These are phyloP conservation scores for Ustilago tritici DNA, from an alignment of 1,284 basidiomycete genomes.

Conservation along the genomic window DNA sequence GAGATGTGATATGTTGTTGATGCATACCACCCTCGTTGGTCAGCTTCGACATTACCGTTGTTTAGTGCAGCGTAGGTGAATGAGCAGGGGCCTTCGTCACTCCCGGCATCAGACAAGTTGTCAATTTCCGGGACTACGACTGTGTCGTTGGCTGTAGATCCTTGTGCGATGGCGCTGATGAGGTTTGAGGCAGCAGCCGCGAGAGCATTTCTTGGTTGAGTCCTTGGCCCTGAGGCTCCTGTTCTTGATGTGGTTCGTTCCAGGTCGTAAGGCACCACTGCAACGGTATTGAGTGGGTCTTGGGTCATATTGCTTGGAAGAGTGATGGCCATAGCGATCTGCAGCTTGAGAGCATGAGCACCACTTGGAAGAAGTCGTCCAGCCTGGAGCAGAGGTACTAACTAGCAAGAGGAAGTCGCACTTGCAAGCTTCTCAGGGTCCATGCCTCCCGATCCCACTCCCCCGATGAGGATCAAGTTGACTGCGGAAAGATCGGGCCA, in stretches of 20 bases:
- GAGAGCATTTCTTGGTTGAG: conserved; percentile 13
- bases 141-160: background rate
- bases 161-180: conserved; percentile 45
- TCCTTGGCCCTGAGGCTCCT: background rate
- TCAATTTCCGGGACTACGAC: background rate
- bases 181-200: conserved; percentile 37
- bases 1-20: conserved; percentile 52
- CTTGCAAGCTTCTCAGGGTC: conserved; percentile 16
- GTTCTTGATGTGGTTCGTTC: conserved; percentile 2
- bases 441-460: conserved; percentile 16
- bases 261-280: conserved; percentile 33
- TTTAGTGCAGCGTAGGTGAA: conserved; percentile 35
- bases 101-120: conserved; percentile 5
- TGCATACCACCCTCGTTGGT: conserved; percentile 19
- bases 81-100: conserved; percentile 37
- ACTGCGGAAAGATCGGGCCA: background rate
- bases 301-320: background rate
- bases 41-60: background rate
- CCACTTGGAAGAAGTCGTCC: background rate
- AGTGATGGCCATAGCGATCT: conserved; percentile 22
- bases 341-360: background rate
- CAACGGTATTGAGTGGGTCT: conserved; percentile 36
- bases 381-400: background rate
- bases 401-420: background rate
- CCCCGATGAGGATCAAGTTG: conserved; percentile 4